These are phyloP conservation scores for Colletotrichum tabaci DNA, from an alignment of 2,329 filamentous ascomycete genomes.

Conservation along the genomic window DNA sequence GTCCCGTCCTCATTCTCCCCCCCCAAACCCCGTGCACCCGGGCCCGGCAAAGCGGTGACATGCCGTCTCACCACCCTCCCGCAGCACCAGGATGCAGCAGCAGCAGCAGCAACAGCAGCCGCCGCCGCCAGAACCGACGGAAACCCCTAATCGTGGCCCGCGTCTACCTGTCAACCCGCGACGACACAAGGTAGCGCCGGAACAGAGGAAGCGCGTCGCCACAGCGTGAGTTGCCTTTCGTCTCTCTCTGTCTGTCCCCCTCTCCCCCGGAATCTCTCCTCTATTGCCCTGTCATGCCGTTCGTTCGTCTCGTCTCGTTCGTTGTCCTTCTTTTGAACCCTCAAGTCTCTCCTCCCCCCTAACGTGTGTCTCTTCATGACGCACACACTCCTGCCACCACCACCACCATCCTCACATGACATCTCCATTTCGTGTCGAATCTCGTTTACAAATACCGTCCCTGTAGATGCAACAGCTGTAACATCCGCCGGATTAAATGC, in stretches of 20 bases:
- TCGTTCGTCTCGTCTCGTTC: too few relatives aligned
- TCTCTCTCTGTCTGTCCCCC: too few relatives aligned
- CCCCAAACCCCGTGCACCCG: slow-evolving; percentile 1
- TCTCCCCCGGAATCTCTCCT: too few relatives aligned
- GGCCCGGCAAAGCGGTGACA: slow-evolving; percentile 34
- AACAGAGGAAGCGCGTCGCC: slow-evolving; percentile 63
- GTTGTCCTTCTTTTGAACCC: background rate
- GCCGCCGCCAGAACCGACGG: slow-evolving; percentile 20
- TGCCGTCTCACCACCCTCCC: slow-evolving; percentile 33
- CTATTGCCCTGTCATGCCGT: background rate
- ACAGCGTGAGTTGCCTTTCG: slow-evolving; percentile 59
- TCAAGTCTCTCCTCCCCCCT: background rate
- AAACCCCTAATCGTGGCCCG: slow-evolving; percentile 44
- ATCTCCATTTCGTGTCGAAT: background rate
- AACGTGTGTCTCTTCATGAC: too few relatives aligned
- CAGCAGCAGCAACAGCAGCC: slow-evolving; percentile 22
- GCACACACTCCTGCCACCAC: too few relatives aligned
- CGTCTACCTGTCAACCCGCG: slow-evolving; percentile 66
- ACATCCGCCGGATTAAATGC: slow-evolving; percentile 67
- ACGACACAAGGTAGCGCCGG: slow-evolving; percentile 62
- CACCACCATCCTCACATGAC: background rate
- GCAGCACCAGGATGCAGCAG: slow-evolving; percentile 41
- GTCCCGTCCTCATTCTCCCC: background rate
- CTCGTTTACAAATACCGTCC: slow-evolving; percentile 10
- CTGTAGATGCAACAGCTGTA: slow-evolving; percentile 67